Conservation (phyloP, 306 rosid species). For the Vigna hirtella region DNA sequence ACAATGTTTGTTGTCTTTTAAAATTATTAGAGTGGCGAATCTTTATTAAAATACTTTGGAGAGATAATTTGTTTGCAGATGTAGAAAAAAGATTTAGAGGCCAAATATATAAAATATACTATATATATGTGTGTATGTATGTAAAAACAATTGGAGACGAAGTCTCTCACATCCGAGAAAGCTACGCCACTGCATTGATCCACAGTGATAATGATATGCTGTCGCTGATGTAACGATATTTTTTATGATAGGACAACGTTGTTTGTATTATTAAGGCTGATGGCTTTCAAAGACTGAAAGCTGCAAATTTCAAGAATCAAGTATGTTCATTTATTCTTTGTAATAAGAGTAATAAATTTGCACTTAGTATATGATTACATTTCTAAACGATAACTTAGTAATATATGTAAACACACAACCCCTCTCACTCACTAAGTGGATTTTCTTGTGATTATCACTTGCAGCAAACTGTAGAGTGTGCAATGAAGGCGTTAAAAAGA, state of each 20-base stretch:
- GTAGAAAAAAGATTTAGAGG: no score
- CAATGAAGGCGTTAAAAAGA: constrained; percentile 79
- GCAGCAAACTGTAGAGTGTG: constrained; percentile 92
- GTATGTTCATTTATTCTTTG: constrained; percentile 53
- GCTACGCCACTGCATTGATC: constrained; percentile 8
- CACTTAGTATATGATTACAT: background rate
- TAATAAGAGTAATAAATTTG: background rate
- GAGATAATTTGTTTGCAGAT: no score
- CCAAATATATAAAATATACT: no score
- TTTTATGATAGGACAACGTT: constrained; percentile 73
- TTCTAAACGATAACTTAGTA: background rate
- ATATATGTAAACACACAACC: constrained; percentile 8
- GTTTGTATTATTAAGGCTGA: constrained; percentile 81
- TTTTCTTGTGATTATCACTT: constrained; percentile 36
- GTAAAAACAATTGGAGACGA: no score
- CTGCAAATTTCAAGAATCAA: constrained; percentile 77
- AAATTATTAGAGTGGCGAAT: background rate
- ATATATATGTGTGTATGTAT: no score
- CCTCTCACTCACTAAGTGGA: background rate
- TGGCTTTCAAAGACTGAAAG: constrained; percentile 78
- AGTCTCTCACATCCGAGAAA: no score
- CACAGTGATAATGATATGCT: constrained; percentile 18
- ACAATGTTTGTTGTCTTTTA: constrained; percentile 28
- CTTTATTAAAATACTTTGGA: no score
- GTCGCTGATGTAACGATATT: constrained; percentile 45